Percentiles rank a stretch among this genome's conserved stretches.
Conservation (phyloP, 495 filamentous ascomycete species). For the Talaromyces nanjingensis region DNA sequence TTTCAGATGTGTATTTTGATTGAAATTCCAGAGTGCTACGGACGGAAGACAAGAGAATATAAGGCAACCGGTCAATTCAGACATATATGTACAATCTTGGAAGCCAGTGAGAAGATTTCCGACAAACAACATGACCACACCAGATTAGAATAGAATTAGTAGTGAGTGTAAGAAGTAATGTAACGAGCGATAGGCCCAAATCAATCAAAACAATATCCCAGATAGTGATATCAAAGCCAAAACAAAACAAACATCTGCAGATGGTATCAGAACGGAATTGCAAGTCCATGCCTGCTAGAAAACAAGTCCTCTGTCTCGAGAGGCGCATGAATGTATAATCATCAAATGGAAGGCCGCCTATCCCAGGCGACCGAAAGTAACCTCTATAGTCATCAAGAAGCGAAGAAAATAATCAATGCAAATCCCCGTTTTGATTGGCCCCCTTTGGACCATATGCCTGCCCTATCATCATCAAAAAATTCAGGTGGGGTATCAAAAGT, state of each 20-base stretch:
- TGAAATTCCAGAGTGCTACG: no score
- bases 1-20: no score
- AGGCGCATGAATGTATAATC: constrained; percentile 2
- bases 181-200: constrained; percentile 9
- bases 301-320: not conserved
- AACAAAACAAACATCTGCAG: constrained; percentile 4
- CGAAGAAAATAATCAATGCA: constrained; percentile 21
- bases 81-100: constrained; percentile 1
- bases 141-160: not conserved
- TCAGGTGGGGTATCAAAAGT: constrained; percentile 25
- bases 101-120: not conserved
- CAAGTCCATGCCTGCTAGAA: constrained; percentile 1
- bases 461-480: constrained; percentile 19
- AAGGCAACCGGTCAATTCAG: not conserved
- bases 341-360: not conserved
- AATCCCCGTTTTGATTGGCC: constrained; percentile 14
- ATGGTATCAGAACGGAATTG: constrained; percentile 7
- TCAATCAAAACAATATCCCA: no score
- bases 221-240: not conserved
- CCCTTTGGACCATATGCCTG: constrained; percentile 20
- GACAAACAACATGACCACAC: not conserved
- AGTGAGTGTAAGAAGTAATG: not conserved
- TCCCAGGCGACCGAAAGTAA: not conserved
- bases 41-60: no score
- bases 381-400: constrained; percentile 5